Conservation (phyloP, 345 rosid genomes). For the Melaleuca alternifolia region DNA sequence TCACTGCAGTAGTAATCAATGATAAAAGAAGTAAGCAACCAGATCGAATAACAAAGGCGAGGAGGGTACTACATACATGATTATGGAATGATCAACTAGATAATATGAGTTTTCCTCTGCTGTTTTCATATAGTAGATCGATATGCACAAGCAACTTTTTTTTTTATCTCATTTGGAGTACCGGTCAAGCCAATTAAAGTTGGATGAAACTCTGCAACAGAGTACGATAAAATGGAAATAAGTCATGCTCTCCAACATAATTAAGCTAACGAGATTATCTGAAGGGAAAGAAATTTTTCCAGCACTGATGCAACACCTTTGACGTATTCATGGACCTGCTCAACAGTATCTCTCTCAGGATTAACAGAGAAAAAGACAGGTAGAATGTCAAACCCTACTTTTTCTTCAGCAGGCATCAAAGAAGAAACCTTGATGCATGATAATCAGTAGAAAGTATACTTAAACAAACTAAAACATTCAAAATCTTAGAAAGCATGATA, state of each 20-base stretch:
- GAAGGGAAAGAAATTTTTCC: background rate
- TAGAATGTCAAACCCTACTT: slow-evolving; percentile 55
- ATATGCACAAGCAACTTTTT: slow-evolving; percentile 80
- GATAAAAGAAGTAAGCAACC: too few relatives aligned
- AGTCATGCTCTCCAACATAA: background rate
- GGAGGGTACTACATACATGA: slow-evolving; percentile 37
- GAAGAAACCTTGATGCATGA: background rate
- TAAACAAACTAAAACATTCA: background rate
- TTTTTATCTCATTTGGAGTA: slow-evolving; percentile 60
- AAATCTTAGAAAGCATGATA: background rate
- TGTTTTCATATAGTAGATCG: slow-evolving; percentile 95
- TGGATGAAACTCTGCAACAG: slow-evolving; percentile 73
- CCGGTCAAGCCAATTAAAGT: slow-evolving; percentile 84
- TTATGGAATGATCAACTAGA: slow-evolving; percentile 96
- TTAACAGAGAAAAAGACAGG: slow-evolving; percentile 88
- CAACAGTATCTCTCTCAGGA: slow-evolving; percentile 92
- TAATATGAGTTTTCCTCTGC: slow-evolving; percentile 94
- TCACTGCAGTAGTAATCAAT: background rate
- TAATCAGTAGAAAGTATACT: background rate
- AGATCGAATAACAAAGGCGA: background rate
- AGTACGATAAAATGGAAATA: background rate
- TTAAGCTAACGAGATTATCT: background rate
- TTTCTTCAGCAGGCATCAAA: slow-evolving; percentile 45
- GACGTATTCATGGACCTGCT: slow-evolving; percentile 88
- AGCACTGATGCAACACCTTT: too few relatives aligned